Evolutionary conservation across 2,329 filamentous ascomycete genomes (phyloP).

Genomic region (Fusarium sp.): DNA sequence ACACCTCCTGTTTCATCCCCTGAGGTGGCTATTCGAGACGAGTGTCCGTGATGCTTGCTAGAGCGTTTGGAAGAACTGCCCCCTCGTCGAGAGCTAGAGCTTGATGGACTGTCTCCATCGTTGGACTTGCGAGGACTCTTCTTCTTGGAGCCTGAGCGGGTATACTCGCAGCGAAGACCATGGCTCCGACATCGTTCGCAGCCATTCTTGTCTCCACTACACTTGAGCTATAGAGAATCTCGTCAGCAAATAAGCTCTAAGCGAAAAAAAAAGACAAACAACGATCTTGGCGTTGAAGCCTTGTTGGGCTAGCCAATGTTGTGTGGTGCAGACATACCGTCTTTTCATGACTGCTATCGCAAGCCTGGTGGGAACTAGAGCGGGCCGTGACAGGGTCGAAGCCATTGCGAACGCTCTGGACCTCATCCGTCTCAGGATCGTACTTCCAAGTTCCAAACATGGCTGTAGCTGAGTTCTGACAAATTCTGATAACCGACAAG

Average conservation of each 20-base stretch:
- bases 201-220: slow-evolving; percentile 55
- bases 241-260: slow-evolving; percentile 20
- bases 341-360: slow-evolving; percentile 56
- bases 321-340: slow-evolving; percentile 47
- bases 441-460: slow-evolving; percentile 58
- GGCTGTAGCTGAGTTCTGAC: slow-evolving; percentile 37
- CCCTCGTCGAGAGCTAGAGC: slow-evolving; percentile 36
- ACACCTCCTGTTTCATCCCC: slow-evolving; percentile 41
- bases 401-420: slow-evolving; percentile 53
- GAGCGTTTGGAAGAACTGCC: slow-evolving; percentile 42
- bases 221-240: slow-evolving; percentile 50
- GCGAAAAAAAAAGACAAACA: neutral
- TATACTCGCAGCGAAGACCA: slow-evolving; percentile 52
- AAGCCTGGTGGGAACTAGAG: slow-evolving; percentile 55
- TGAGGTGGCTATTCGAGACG: slow-evolving; percentile 31
- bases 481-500: slow-evolving; percentile 1
- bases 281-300: neutral
- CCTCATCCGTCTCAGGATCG: slow-evolving; percentile 54
- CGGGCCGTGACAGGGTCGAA: slow-evolving; percentile 55
- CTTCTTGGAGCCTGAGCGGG: slow-evolving; percentile 50
- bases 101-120: slow-evolving; percentile 38
- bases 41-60: slow-evolving; percentile 36
- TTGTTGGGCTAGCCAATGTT: neutral
- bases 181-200: slow-evolving; percentile 52
- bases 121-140: slow-evolving; percentile 44